Evolutionary conservation across 331 rosid species (phyloP), one percentile per base, ranked within the genome.

Genomic region (Phaseolus coccineus): DNA sequence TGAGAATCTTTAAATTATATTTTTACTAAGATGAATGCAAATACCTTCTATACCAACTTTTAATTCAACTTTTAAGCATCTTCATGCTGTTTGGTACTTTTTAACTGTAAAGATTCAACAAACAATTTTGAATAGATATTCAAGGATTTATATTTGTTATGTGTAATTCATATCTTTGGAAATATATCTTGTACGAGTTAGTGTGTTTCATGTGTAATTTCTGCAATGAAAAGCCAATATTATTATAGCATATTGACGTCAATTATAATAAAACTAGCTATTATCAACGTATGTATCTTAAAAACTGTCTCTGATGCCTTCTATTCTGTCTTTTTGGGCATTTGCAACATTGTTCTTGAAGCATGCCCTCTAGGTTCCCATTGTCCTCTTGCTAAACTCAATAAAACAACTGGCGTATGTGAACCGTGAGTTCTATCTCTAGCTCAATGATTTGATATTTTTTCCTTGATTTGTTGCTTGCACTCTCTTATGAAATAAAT

Each of bases 341-440:
- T 77, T 69, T 63, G 71, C 53, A 84, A 62, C 81, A 12, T 46
- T 78, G 65, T 69, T 77, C 78, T 63, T 80, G 88, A 88, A 96
- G 99, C 99, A 62, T 96, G 99, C 80, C 99, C 99, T 22, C 85
- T 91, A 66, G 99, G 99, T 85, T 90, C 99, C 25, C 83, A 93
- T 76, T 96, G 99, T 59, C 97, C 99, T 84, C 74, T 82, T 71
- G 98, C 99, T 31, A 87, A 69, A 25, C 92, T 93, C 81, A 87
- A 93, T 79, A 84, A 59, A 78, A 59, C 96, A 37, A 91, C 96
- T 10, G 98, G 99, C 75, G 46, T 91, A 75, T 96, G 99, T 77
- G 94, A 93, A 81, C 99, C 98, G 99, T 96, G 83, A 96, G 99
- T 90, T 73, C 58, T 58, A 74, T 69, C 78, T 69, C 82, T 82